These are phyloP conservation scores for Xylaria arbuscula DNA, from an alignment of 2,329 filamentous ascomycete genomes.

Conservation along the genomic window DNA sequence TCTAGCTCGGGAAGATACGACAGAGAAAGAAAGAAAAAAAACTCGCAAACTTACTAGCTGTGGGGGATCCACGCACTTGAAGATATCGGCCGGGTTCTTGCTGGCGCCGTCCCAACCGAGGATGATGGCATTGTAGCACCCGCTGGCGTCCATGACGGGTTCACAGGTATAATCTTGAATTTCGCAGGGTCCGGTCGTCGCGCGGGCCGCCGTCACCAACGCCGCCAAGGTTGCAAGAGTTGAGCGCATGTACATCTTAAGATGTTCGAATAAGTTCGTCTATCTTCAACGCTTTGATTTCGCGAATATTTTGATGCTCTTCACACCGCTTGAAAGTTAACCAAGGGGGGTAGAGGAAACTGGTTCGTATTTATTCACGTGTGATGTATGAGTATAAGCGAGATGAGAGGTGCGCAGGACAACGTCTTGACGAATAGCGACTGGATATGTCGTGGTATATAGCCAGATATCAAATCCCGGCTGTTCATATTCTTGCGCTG, in stretches of 20 bases:
- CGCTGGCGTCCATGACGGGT: slow-evolving; percentile 37
- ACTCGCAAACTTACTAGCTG: slow-evolving; percentile 30
- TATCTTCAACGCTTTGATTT: neutral
- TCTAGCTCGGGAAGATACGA: neutral
- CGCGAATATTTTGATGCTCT: neutral
- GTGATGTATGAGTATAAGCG: neutral
- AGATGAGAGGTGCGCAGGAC: no score
- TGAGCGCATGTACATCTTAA: slow-evolving; percentile 14
- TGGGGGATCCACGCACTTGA: slow-evolving; percentile 36
- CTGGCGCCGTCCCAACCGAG: slow-evolving; percentile 36
- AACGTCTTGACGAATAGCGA: neutral
- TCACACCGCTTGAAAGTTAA: neutral
- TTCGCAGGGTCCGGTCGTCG: slow-evolving; percentile 32
- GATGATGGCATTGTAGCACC: slow-evolving; percentile 36
- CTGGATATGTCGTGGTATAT: neutral
- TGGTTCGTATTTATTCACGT: neutral
- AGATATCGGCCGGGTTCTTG: slow-evolving; percentile 36
- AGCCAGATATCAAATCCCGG: neutral
- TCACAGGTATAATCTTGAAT: slow-evolving; percentile 34
- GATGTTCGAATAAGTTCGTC: neutral
- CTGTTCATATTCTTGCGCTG: neutral
- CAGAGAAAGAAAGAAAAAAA: neutral
- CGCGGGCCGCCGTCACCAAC: slow-evolving; percentile 23
- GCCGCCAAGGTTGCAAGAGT: slow-evolving; percentile 6
- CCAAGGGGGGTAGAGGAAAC: neutral